Base-by-base conservation (phyloP, 805 yeast genomes). In the Saturnispora serradocipensis region DNA sequence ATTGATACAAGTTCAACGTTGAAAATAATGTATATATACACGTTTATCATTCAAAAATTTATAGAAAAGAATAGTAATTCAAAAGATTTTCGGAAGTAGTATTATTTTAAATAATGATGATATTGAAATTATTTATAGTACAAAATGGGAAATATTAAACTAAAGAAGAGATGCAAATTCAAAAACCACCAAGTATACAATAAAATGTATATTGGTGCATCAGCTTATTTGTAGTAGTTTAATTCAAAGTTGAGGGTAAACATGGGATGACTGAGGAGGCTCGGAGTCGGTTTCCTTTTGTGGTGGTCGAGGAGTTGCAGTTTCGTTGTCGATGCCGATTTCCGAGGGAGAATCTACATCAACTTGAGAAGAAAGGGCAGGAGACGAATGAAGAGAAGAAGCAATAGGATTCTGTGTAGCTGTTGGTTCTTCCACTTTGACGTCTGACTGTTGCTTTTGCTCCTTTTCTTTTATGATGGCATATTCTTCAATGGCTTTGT, bases 401-500 rank as follows among this genome's bases (percentile, higher is more conserved):
- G 25, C 44, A 40, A 22, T 40, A 9, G 16, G 42, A 8, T 8
- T 18, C 22, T 38, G 42, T 5, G 42, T 8, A 16, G 22, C 16
- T 16, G 30, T 24, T 15, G 48, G n/a, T 20, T 22, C 49, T n/a
- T 42, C 46, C 8, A 47, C 30, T 4, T 49, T 28, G 5, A 20
- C 45, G 18, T 50, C 55, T 36, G 43, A 25, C 32, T 30, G 34
- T 30, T 52, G 53, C 13, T 35, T 22, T 24, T 30, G 25, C 38
- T 59, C 59, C 28, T 48, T 48, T 52, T 63, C 63, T 47, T 60
- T 63, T 42, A 64, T 63, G 30, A 53, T 46, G 28, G 59, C 63
- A 53, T 66, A 69, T 48, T 62, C 78, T 49, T 71, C 77, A 83
- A 88, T 80, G 61, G 88, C 95, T 48, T 72, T 75, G 49, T 79